These are phyloP conservation scores for Astrothelium subdiscretum DNA, from an alignment of 495 filamentous ascomycete genomes.

Conservation along the genomic window DNA sequence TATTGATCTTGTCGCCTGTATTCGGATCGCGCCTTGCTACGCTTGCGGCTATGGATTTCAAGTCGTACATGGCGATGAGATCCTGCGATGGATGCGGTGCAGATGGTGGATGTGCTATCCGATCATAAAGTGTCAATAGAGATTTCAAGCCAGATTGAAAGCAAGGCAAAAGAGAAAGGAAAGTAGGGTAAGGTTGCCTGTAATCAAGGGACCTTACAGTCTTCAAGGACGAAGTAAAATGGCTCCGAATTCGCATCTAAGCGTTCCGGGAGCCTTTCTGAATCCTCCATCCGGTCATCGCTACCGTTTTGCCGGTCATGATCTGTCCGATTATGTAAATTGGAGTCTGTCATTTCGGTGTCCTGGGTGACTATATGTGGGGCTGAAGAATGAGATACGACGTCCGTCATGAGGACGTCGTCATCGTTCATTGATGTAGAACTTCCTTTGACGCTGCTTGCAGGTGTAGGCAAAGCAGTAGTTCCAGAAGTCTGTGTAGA, in stretches of 20 bases:
- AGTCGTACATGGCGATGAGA: slow-evolving; percentile 50
- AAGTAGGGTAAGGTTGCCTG: slow-evolving; percentile 10
- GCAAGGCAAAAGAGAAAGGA: not conserved
- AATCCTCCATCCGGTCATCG: not conserved
- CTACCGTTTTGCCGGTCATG: slow-evolving; percentile 28
- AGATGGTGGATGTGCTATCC: slow-evolving; percentile 29
- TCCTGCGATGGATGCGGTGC: slow-evolving; percentile 49
- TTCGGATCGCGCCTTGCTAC: slow-evolving; percentile 53
- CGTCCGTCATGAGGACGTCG: slow-evolving; percentile 18
- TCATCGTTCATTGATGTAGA: not conserved
- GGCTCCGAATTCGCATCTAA: slow-evolving; percentile 13
- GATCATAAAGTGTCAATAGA: slow-evolving; percentile 1
- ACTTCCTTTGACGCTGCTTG: slow-evolving; percentile 22
- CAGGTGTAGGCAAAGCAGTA: slow-evolving; percentile 34
- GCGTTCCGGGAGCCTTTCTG: not conserved
- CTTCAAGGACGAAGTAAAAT: slow-evolving; percentile 27
- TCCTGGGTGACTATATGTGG: slow-evolving; percentile 4
- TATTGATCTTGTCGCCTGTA: slow-evolving; percentile 62
- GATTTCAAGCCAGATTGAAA: slow-evolving; percentile 16
- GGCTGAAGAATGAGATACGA: not conserved
- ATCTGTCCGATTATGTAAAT: slow-evolving; percentile 24
- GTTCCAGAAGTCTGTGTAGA: slow-evolving; percentile 3
- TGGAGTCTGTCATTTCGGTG: slow-evolving; percentile 3
- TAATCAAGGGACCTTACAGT: slow-evolving; percentile 26
- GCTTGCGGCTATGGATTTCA: slow-evolving; percentile 47